These are phyloP conservation scores for Solanum corneliomulleri DNA, from an alignment of 257 asterid species.

Conservation along the genomic window DNA sequence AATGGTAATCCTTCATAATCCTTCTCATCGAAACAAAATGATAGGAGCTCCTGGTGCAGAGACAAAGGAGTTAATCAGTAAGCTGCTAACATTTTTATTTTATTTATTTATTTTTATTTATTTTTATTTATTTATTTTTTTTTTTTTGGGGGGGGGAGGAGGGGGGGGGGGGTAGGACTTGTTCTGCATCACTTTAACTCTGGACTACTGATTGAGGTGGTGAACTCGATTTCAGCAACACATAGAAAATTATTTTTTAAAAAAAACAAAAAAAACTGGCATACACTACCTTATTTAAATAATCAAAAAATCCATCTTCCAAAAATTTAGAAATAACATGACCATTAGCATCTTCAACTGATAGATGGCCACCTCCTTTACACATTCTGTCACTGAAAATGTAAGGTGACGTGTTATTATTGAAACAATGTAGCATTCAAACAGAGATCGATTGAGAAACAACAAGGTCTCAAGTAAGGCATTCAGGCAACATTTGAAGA, in stretches of 20 bases:
- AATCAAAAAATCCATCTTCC: conserved; percentile 70
- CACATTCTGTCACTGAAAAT: conserved; percentile 24
- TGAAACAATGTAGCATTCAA: not conserved
- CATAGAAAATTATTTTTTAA: not conserved
- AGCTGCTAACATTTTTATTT: not conserved
- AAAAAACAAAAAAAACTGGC: not conserved
- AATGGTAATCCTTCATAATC: conserved; percentile 91
- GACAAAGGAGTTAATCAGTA: not conserved
- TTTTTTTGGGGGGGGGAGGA: not conserved
- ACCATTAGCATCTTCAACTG: conserved; percentile 64
- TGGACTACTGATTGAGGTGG: not conserved
- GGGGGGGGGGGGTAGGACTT: not conserved
- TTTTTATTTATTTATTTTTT: no score
- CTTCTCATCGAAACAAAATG: conserved; percentile 56
- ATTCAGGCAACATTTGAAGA: not conserved
- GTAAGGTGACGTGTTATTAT: not conserved
- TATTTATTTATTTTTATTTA: no score
- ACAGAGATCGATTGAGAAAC: not conserved
- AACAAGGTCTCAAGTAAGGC: not conserved
- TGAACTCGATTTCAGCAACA: not conserved
- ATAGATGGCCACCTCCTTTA: conserved; percentile 57
- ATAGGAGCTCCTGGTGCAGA: conserved; percentile 67
- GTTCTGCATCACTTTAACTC: not conserved
- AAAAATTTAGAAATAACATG: conserved; percentile 19
- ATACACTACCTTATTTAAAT: conserved; percentile 49